phyloP scores from a whole-genome alignment of 2,329 filamentous ascomycete species.

The Rutstroemia sp. region DNA sequence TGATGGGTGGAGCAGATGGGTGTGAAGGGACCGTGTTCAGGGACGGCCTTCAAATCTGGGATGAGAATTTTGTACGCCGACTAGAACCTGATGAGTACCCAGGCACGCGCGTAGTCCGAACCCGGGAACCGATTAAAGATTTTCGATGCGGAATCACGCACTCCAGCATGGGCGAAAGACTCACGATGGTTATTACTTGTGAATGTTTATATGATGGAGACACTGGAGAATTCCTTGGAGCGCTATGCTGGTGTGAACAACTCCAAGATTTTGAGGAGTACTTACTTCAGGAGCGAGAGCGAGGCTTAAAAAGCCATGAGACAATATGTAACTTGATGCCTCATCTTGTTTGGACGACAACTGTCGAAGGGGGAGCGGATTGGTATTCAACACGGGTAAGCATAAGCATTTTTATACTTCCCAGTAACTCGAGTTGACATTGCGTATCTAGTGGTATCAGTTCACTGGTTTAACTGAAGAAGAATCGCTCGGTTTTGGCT shows the following conservation, averaged over 20 bases:
- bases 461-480: slow-evolving; percentile 19
- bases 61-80: slow-evolving; percentile 12
- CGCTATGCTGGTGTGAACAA: slow-evolving; percentile 20
- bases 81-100: slow-evolving; percentile 14
- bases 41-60: slow-evolving; percentile 15
- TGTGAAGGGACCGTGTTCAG: slow-evolving; percentile 10
- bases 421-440: background rate
- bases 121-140: slow-evolving; percentile 8
- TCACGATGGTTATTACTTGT: slow-evolving; percentile 14
- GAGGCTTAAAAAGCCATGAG: slow-evolving; percentile 15
- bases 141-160: slow-evolving; percentile 17
- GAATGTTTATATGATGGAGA: slow-evolving; percentile 22
- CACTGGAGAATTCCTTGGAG: slow-evolving; percentile 20
- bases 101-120: slow-evolving; percentile 10
- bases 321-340: slow-evolving; percentile 22
- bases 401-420: background rate
- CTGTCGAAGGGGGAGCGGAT: slow-evolving; percentile 14
- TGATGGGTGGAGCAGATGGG: slow-evolving; percentile 14
- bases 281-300: slow-evolving; percentile 11
- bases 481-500: slow-evolving; percentile 13
- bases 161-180: slow-evolving; percentile 10
- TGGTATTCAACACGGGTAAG: slow-evolving; percentile 21
- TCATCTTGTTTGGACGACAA: slow-evolving; percentile 21
- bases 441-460: slow-evolving; percentile 18
- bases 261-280: slow-evolving; percentile 16